Base-by-base conservation (phyloP, 2,329 filamentous ascomycete species). In the Leptographium lundbergii region DNA sequence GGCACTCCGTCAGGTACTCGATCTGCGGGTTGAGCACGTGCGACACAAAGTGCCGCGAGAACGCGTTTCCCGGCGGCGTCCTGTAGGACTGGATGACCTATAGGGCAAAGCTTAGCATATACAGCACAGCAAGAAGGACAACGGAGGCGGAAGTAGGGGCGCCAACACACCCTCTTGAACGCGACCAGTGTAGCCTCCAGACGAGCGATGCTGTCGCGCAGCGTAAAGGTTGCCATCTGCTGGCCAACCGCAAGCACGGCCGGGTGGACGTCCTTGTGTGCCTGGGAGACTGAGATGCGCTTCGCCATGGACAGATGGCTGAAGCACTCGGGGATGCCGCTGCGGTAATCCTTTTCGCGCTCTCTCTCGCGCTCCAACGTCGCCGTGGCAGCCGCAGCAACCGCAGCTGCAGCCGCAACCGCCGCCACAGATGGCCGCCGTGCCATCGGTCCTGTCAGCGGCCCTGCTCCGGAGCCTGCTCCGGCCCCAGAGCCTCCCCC, bases 11-110 rank as follows among this genome's bases (percentile, higher is more conserved):
- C 61, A 99, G 81, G 69, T 95, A 96, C 64, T 95, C 91, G 68
- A 99, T 96, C 73, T 99, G 94, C 45, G 91, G 89, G 67, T 91
- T 94, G 61, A 99, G 84, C 63, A 90, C 85, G 72, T 97, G 90
- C 13, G 89, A 88, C 36, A 90, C 94, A 66, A 99, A 85, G 75
- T 99, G 91, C 39, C 94, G 86, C 24, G 91, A 88, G 50, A 99
- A 81, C 48, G 91, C 91, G 60, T 86, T 91, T 48, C 88, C 87
- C 29, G 85, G 78, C 6, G 94, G 94, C 1, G 92, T 97, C 54
- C 84, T 88, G 72, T 99, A 99, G n/a, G 89, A 86, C 67, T 89
- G 83, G 63, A 99, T 92, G 63, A 97, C 89, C 85, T 95, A 36
- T 4, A 2, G n/a, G 17, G 29, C 9, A 47, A 22, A 27, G 32